These are phyloP conservation scores for Penicillium mononematosum DNA, from an alignment of 495 filamentous ascomycete genomes.

Conservation along the genomic window DNA sequence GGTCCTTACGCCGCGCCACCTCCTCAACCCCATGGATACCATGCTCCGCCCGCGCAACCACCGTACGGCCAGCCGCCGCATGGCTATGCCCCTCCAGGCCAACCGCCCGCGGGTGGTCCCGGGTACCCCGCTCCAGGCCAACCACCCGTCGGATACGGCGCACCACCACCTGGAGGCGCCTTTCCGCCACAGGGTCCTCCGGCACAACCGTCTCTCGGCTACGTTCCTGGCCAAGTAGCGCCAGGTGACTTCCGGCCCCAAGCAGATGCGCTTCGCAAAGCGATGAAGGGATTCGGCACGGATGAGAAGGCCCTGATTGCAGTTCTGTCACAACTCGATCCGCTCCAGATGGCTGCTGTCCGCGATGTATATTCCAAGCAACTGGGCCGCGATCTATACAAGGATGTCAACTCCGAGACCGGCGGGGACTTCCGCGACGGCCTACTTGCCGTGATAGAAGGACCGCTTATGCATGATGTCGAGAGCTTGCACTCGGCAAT, in stretches of 20 bases:
- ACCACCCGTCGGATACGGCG: constrained; percentile 28
- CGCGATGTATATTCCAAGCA: constrained; percentile 61
- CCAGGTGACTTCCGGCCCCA: constrained; percentile 62
- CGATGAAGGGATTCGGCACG: constrained; percentile 92
- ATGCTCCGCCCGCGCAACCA: constrained; percentile 23
- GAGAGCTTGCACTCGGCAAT: constrained; percentile 64
- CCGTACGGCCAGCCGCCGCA: constrained; percentile 29
- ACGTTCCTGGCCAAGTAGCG: constrained; percentile 59
- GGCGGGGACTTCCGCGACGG: constrained; percentile 67
- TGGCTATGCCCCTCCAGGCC: constrained; percentile 32
- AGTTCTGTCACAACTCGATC: constrained; percentile 64
- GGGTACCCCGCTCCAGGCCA: constrained; percentile 40
- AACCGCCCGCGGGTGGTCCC: constrained; percentile 42
- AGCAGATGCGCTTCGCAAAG: constrained; percentile 67
- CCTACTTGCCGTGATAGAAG: constrained; percentile 69
- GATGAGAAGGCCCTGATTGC: constrained; percentile 73
- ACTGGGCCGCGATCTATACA: constrained; percentile 63
- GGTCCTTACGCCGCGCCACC: constrained; percentile 24
- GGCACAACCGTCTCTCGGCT: constrained; percentile 59
- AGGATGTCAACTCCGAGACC: constrained; percentile 74
- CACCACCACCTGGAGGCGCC: constrained; percentile 35
- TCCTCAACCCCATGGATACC: constrained; percentile 21
- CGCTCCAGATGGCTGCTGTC: constrained; percentile 68
- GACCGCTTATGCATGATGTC: constrained; percentile 72
- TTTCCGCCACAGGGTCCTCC: constrained; percentile 37